phyloP scores from a whole-genome alignment of 1,284 basidiomycete species.

The Trichosporon sp. region DNA sequence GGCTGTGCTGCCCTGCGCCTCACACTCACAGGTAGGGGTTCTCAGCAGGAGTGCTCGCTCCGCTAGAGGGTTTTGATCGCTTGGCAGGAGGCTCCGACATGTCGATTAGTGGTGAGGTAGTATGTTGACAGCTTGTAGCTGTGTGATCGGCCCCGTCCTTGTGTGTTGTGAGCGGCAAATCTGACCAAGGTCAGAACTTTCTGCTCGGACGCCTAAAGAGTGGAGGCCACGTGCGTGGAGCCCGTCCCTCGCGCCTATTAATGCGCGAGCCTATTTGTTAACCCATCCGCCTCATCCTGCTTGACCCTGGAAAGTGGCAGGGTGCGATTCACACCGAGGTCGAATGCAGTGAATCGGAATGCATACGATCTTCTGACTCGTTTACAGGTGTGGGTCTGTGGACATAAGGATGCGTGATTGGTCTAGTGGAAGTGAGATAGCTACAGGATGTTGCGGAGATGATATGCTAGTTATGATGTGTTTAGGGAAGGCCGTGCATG shows the following conservation, averaged over 20 bases:
- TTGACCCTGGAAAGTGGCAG: no score
- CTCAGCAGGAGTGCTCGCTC: constrained; percentile 36
- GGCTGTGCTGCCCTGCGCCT: no score
- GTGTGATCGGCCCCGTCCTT: background rate
- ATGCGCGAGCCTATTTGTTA: no score
- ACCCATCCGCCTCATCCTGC: no score
- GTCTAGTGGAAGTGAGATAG: background rate
- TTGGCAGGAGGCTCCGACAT: constrained; percentile 50
- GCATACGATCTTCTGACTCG: no score
- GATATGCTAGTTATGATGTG: background rate
- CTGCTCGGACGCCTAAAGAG: background rate
- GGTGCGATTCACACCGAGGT: no score
- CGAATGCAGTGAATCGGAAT: no score
- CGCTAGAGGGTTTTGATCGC: constrained; percentile 43
- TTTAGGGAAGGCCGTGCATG: background rate
- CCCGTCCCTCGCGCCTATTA: no score
- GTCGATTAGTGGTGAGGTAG: background rate
- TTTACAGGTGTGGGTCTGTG: background rate
- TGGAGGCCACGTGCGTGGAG: constrained; percentile 4
- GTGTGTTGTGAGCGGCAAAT: constrained; percentile 15
- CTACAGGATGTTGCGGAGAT: background rate
- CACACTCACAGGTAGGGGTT: constrained; percentile 51
- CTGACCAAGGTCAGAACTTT: constrained; percentile 17
- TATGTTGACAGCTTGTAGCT: background rate
- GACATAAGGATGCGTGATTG: background rate